Evolutionary conservation across 768 basidiomycete genomes (phyloP).

Genomic region (Agaricus bisporus): DNA sequence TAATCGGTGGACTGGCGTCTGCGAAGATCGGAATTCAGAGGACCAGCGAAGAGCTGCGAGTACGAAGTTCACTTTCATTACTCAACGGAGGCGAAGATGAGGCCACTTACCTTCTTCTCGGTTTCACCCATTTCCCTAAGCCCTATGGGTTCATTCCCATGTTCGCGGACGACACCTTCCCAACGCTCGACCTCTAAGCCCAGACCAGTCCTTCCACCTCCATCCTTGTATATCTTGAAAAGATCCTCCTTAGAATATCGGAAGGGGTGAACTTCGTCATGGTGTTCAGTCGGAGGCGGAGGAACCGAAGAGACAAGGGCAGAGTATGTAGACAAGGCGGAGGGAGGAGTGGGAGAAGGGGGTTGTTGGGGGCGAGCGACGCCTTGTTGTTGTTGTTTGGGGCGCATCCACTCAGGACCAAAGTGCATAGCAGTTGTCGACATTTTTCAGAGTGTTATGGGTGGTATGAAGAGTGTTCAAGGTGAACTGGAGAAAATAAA

Average conservation of each 20-base stretch:
- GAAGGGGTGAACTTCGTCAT: slow-evolving; percentile 72
- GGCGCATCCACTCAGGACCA: slow-evolving; percentile 91
- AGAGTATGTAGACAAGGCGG: slow-evolving; percentile 62
- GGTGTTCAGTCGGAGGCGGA: slow-evolving; percentile 44
- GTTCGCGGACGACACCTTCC: slow-evolving; percentile 83
- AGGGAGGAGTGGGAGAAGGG: slow-evolving; percentile 55
- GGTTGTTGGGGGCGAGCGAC: slow-evolving; percentile 46
- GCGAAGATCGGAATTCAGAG: slow-evolving; percentile 84
- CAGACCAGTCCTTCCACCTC: slow-evolving; percentile 64
- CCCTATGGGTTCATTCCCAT: slow-evolving; percentile 63
- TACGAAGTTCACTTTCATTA: slow-evolving; percentile 22
- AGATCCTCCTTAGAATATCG: slow-evolving; percentile 83
- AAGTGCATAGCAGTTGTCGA: slow-evolving; percentile 77
- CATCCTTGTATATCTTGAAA: slow-evolving; percentile 77
- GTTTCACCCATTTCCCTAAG: slow-evolving; percentile 74
- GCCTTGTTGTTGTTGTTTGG: slow-evolving; percentile 55
- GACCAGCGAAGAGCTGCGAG: slow-evolving; percentile 61
- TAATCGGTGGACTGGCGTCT: slow-evolving; percentile 78
- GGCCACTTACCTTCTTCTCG: slow-evolving; percentile 77
- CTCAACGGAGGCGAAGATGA: slow-evolving; percentile 20
- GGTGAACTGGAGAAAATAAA: slow-evolving; percentile 17
- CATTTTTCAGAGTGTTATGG: slow-evolving; percentile 27
- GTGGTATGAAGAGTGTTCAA: slow-evolving; percentile 15
- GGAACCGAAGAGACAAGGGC: slow-evolving; percentile 56
- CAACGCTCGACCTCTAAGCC: slow-evolving; percentile 84